Conservation (phyloP, 305 asterid species). For the Solanum hybrid region DNA sequence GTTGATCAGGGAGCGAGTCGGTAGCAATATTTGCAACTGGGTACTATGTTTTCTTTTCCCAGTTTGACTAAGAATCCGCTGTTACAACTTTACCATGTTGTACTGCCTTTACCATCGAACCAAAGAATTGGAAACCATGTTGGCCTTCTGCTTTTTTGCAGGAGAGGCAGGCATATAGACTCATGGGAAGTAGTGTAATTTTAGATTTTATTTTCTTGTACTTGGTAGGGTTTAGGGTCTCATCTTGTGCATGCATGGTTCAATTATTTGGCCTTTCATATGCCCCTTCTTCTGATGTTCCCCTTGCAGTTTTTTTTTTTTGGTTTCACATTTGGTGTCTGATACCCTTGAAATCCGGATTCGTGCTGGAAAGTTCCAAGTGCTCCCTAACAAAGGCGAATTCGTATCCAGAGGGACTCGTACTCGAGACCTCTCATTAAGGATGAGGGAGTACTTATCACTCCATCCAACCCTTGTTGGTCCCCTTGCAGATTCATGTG, state of each 20-base stretch:
- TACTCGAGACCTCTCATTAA: neutral
- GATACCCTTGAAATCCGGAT: neutral
- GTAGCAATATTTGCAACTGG: neutral
- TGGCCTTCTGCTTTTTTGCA: neutral
- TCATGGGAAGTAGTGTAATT: neutral
- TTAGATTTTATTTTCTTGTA: neutral
- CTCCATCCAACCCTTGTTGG: neutral
- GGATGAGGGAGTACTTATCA: neutral
- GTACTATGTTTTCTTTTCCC: neutral
- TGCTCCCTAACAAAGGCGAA: neutral
- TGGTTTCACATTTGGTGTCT: neutral
- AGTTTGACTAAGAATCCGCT: neutral
- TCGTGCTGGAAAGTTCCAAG: neutral
- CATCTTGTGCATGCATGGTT: neutral
- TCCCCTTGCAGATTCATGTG: neutral
- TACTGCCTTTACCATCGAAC: neutral
- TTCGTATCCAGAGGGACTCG: neutral
- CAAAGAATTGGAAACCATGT: neutral
- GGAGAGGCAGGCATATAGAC: neutral
- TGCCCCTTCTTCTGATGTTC: neutral
- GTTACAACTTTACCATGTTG: neutral
- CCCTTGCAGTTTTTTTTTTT: neutral
- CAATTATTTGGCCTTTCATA: neutral
- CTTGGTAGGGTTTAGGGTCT: neutral
- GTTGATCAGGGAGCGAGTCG: neutral